A percentile compares a stretch with the other conserved stretches of the same genome.
Evolutionary conservation across 2,329 filamentous ascomycete genomes (phyloP).

Genomic region (Emergomyces pasteurianus): DNA sequence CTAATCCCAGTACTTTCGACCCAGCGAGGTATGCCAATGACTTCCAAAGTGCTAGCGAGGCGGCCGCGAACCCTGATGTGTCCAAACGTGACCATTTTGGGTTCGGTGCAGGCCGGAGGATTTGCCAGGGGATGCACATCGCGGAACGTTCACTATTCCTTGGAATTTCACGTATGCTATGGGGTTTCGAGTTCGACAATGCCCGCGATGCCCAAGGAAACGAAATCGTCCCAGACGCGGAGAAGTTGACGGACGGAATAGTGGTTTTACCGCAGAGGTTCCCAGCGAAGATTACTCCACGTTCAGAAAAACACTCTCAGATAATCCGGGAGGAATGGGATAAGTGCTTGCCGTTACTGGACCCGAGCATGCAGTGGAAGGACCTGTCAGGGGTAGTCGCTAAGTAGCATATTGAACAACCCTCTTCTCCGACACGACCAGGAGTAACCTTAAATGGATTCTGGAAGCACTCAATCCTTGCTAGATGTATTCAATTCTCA

Average conservation of each 20-base stretch:
- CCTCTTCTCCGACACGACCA: neutral
- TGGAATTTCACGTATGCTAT: conserved; percentile 39
- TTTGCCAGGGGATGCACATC: conserved; percentile 35
- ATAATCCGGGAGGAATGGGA: neutral
- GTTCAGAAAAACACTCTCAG: neutral
- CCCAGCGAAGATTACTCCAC: conserved; percentile 6
- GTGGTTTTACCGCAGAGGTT: conserved; percentile 5
- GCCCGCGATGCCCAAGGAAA: conserved; percentile 5
- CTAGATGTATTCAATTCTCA: too few species aligned
- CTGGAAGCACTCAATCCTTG: too few species aligned
- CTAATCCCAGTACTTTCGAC: conserved; percentile 22
- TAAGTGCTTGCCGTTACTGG: neutral
- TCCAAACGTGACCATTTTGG: conserved; percentile 32
- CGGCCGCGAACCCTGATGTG: conserved; percentile 17
- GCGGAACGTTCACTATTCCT: conserved; percentile 40
- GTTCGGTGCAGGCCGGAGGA: conserved; percentile 15
- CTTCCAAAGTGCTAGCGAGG: conserved; percentile 20
- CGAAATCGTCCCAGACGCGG: conserved; percentile 8
- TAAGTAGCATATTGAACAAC: neutral
- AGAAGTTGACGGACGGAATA: conserved; percentile 4
- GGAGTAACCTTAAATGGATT: too few species aligned
- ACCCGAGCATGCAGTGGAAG: neutral
- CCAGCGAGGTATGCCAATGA: conserved; percentile 19
- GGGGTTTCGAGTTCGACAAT: conserved; percentile 28
- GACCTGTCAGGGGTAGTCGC: neutral